Conservation (phyloP, 768 basidiomycete species). For the Tricholoma terreum region DNA sequence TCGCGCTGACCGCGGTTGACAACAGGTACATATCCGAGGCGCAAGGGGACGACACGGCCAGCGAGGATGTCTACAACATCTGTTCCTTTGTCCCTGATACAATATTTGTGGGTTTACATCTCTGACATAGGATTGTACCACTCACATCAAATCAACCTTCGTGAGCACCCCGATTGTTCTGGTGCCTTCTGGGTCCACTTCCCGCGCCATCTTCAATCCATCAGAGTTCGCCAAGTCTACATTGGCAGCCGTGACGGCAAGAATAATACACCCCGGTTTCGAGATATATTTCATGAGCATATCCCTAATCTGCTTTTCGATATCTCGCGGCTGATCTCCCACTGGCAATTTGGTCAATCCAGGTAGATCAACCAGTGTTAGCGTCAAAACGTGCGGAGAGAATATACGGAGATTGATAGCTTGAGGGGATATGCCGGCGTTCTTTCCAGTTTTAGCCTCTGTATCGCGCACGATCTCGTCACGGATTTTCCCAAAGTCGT, state of each 20-base stretch:
- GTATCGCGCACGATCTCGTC: constrained; percentile 97
- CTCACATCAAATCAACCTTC: constrained; percentile 96
- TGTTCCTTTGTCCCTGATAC: constrained; percentile 88
- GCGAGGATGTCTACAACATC: constrained; percentile 99
- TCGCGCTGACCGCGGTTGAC: constrained; percentile 98
- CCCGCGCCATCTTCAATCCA: constrained; percentile 91
- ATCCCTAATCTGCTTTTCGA: constrained; percentile 95
- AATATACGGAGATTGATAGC: constrained; percentile 98
- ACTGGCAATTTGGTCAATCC: constrained; percentile 95
- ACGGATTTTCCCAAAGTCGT: constrained; percentile 95
- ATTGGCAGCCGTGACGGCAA: constrained; percentile 95
- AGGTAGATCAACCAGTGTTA: constrained; percentile 96
- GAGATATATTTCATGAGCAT: constrained; percentile 96
- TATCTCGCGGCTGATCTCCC: constrained; percentile 95
- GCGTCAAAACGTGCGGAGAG: constrained; percentile 95
- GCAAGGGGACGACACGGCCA: constrained; percentile 92
- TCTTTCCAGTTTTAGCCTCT: constrained; percentile 97
- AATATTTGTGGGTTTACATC: constrained; percentile 4
- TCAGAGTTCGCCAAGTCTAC: constrained; percentile 98
- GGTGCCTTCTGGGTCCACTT: constrained; percentile 95
- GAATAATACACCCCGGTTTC: constrained; percentile 92
- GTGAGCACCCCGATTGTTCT: constrained; percentile 98
- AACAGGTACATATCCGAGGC: constrained; percentile 96
- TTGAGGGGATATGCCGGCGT: constrained; percentile 95
- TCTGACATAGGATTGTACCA: constrained; percentile 12